These are phyloP conservation scores for Boletus smithii DNA, from an alignment of 1,284 basidiomycete genomes.

Conservation along the genomic window DNA sequence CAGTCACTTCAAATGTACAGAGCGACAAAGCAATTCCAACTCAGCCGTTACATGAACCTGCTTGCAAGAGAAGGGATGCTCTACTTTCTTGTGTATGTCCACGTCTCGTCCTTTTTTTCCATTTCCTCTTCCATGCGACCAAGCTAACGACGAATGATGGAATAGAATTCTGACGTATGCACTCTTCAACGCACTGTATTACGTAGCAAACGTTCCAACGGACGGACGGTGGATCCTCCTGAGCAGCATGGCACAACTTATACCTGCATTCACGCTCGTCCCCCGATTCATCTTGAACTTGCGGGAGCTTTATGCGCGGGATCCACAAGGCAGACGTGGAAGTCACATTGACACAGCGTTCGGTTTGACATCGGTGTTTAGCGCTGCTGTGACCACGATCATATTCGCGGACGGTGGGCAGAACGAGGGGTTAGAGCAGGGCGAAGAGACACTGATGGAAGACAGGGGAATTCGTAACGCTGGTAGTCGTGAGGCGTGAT, in stretches of 20 bases:
- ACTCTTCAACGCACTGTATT: not conserved
- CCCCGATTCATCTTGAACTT: constrained; percentile 13
- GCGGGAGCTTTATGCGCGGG: constrained; percentile 8
- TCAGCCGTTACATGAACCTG: not conserved
- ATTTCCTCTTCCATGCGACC: not conserved
- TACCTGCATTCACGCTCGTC: not conserved
- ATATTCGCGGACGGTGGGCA: constrained; percentile 1
- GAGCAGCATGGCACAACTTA: not conserved
- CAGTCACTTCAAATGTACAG: constrained; percentile 3
- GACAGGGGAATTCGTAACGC: not conserved
- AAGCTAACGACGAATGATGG: no score
- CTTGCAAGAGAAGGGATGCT: constrained; percentile 3
- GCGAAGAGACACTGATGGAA: not conserved
- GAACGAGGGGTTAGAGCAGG: not conserved
- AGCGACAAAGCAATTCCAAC: not conserved
- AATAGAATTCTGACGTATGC: not conserved
- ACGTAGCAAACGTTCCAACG: not conserved
- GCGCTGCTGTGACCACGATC: not conserved
- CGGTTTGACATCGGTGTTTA: not conserved
- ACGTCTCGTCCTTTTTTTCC: not conserved
- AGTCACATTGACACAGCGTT: constrained; percentile 9
- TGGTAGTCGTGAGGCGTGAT: not conserved
- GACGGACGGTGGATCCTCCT: not conserved
- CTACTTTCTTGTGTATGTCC: constrained; percentile 5
- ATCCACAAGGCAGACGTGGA: not conserved